Percentiles rank a stretch among this genome's conserved stretches.
Conservation (phyloP, 257 asterid genomes). For the Przewalskia tangutica region DNA sequence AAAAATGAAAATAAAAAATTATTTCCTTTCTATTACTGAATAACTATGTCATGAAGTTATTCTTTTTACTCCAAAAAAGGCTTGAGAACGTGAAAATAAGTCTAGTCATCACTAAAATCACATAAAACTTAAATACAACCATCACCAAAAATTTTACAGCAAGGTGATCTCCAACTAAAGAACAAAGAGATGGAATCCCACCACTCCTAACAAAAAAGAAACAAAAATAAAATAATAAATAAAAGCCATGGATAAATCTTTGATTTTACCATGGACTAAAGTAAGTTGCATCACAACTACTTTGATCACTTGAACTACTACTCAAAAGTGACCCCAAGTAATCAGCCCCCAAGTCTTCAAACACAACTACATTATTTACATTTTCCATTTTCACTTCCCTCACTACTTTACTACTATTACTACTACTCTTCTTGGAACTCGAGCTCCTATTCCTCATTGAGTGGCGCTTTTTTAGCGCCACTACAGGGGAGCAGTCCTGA, state of each 20-base stretch:
- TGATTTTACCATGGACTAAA: constrained; percentile 11
- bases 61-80: neutral
- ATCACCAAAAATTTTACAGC: neutral
- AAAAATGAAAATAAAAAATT: neutral
- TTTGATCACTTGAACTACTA: constrained; percentile 8
- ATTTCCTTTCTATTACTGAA: neutral
- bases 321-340: constrained; percentile 66
- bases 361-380: constrained; percentile 46
- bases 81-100: neutral
- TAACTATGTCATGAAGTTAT: neutral
- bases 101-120: neutral
- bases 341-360: constrained; percentile 73
- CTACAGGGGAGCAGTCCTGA: constrained; percentile 48
- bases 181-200: neutral
- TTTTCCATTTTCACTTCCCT: constrained; percentile 25
- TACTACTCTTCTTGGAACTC: constrained; percentile 8
- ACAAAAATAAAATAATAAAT: neutral
- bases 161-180: neutral
- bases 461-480: constrained; percentile 67
- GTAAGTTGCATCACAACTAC: neutral
- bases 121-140: neutral
- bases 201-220: neutral
- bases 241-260: neutral
- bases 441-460: constrained; percentile 37
- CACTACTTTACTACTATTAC: neutral